Evolutionary conservation across 2,329 filamentous ascomycete genomes (phyloP), one percentile per base, ranked within the genome.

Genomic region (Seiridium cupressi): DNA sequence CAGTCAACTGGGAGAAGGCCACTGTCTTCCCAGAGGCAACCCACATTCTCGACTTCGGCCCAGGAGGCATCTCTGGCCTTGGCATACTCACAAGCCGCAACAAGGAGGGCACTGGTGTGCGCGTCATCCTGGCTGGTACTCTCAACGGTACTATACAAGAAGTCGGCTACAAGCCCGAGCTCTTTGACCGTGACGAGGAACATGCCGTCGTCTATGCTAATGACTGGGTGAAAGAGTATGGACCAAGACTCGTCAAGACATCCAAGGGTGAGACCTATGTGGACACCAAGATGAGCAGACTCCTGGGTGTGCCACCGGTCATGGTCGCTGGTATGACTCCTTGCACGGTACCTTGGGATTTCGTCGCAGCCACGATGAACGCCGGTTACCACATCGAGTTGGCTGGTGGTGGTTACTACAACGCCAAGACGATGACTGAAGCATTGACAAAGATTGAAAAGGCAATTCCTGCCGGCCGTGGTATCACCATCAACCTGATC

Each of bases 201-300:
- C 88, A 97, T 70, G 93, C 95, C 4, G 90, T 99, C 70, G 95
- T 93, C 75, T 98, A 93, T 73, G 94, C 95, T 54, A 89, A 93
- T 36, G 92, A 99, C 76, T 99, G 96, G 96, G 93, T 99, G 60
- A 96, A 96, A 77, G 93, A 97, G 74, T 93, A 95, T 72, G 93
- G 94, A 8, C 95, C 96, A n/a, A 90, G 89, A 61, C 83, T 99
- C 48, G 88, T 96, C 68, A 95, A 92, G 78, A 97, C 91, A 11
- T 94, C 93, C 9, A 88, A 86, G 60, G 95, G 95, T 26, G 86
- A 93, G 72, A 97, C 92, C 2, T 97, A 91, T 67, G 92, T 99
- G 51, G 93, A 98, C 74, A 99, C 95, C 63, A 97, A 97, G 81
- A 95, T 97, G 89, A 96, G 90, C 75, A 85, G 92, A 67, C 80